Percentiles rank a stretch among this genome's conserved stretches.
Conservation (phyloP, 495 filamentous ascomycete genomes). For the Daldinia loculata region DNA sequence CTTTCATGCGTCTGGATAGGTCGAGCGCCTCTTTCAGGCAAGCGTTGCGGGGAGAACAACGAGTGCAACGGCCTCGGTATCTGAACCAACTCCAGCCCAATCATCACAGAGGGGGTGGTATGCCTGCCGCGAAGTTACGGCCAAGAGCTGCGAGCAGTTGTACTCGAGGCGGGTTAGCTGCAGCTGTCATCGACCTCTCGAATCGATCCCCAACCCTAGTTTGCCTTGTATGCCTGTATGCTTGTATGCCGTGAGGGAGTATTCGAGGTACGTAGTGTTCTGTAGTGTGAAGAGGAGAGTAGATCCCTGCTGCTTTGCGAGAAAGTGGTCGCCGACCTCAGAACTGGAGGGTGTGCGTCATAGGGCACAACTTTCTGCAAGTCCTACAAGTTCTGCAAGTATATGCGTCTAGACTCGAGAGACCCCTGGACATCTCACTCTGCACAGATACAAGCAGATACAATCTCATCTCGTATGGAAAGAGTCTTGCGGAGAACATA, state of each 20-base stretch:
- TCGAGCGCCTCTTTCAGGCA: slow-evolving; percentile 45
- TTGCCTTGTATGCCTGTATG: not conserved
- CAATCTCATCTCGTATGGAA: slow-evolving; percentile 32
- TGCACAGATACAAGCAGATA: slow-evolving; percentile 26
- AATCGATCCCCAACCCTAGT: slow-evolving; percentile 28
- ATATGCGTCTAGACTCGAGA: slow-evolving; percentile 42
- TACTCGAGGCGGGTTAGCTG: slow-evolving; percentile 40
- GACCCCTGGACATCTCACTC: slow-evolving; percentile 34
- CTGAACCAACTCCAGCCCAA: slow-evolving; percentile 40
- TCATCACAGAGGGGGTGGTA: slow-evolving; percentile 25
- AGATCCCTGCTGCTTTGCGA: slow-evolving; percentile 44
- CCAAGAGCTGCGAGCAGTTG: slow-evolving; percentile 44
- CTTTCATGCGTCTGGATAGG: slow-evolving; percentile 38
- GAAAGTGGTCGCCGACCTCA: slow-evolving; percentile 43
- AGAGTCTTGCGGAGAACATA: slow-evolving; percentile 26
- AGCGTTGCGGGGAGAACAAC: slow-evolving; percentile 41
- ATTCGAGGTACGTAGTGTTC: slow-evolving; percentile 36
- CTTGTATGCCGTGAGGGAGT: slow-evolving; percentile 34
- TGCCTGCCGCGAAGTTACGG: slow-evolving; percentile 41
- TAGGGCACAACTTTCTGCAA: slow-evolving; percentile 35
- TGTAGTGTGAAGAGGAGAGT: slow-evolving; percentile 28
- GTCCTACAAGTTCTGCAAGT: slow-evolving; percentile 31
- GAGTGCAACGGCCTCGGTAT: slow-evolving; percentile 45
- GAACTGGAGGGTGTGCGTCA: slow-evolving; percentile 43
- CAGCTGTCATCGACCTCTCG: slow-evolving; percentile 40